Evolutionary conservation across 2,329 filamentous ascomycete genomes (phyloP), one percentile per base, ranked within the genome.

Genomic region (Phialophora macrospora): DNA sequence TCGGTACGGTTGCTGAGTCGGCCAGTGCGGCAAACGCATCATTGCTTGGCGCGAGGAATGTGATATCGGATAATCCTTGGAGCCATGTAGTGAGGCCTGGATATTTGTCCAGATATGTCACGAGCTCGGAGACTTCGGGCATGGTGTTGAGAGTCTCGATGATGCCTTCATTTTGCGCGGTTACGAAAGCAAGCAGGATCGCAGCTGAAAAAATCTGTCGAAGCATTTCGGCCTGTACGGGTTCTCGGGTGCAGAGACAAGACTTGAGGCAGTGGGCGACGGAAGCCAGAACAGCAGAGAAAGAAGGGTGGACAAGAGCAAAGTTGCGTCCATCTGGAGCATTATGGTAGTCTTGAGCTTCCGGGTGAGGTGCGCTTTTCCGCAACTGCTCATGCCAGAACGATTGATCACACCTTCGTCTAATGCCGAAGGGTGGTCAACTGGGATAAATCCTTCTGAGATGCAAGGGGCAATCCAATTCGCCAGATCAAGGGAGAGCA

Each of bases 1-100:
- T 60, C 20, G 58, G 58, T 4, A 60, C 24, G 20, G 48, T 41
- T 20, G 55, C 44, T 1, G 55, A 49, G 24, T 51, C 59, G 24
- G 58, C 68, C 5, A 72, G 70, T 12, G 68, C 60, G 20, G 69
- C 61, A 51, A 84, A 77, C 0, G 84, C 85, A 14, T 80, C 72
- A 72, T 88, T 86, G 72, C 77, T 82, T 0, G 85, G 85, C 0
- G 85, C 85, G 9, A 88, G 79, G 52, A 87, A 76, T 6, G 87
- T 89, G 62, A 88, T 78, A 71, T 88, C 85, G 9, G 71, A 70
- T 3, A 79, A 75, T 41, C 69, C 71, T 41, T 61, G 38, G 30
- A 86, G 75, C 54, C 56, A 55, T 28, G 41, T 20, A 5, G 55
- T 58, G 22, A 66, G 61, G 12, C 57, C 62, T 2, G 65, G 61